phyloP scores from a whole-genome alignment of 2,329 filamentous ascomycete species.

The Fusarium agapanthi region DNA sequence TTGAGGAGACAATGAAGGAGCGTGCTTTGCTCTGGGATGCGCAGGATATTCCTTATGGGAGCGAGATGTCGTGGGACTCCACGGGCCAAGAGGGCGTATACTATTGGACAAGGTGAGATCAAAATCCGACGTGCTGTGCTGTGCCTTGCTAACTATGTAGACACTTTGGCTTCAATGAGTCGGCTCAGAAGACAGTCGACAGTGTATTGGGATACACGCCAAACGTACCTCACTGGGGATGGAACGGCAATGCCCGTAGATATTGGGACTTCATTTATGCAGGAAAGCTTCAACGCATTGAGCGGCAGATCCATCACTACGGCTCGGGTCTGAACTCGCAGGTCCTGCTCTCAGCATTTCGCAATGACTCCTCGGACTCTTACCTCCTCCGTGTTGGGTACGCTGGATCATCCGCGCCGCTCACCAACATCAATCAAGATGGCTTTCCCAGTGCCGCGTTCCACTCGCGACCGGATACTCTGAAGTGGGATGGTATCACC shows the following conservation, averaged over 20 bases:
- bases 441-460: conserved; percentile 65
- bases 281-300: conserved; percentile 53
- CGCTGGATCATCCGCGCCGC: conserved; percentile 60
- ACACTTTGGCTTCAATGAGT: conserved; percentile 59
- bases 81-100: conserved; percentile 70
- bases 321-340: conserved; percentile 66
- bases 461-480: conserved; percentile 64
- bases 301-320: conserved; percentile 65
- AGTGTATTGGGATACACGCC: conserved; percentile 66
- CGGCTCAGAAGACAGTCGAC: conserved; percentile 59
- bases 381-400: conserved; percentile 64
- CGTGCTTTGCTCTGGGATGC: conserved; percentile 61
- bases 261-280: conserved; percentile 67
- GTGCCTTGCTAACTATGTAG: conserved; percentile 28
- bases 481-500: conserved; percentile 64
- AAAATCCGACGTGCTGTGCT: fast-evolving
- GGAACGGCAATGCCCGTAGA: conserved; percentile 67
- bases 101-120: conserved; percentile 59
- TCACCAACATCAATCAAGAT: conserved; percentile 63
- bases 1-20: conserved; percentile 57
- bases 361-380: conserved; percentile 54
- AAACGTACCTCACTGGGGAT: conserved; percentile 68
- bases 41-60: conserved; percentile 63
- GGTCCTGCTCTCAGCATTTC: conserved; percentile 62
- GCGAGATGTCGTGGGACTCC: conserved; percentile 70